A percentile compares a stretch with the other conserved stretches of the same genome.
phyloP scores from a whole-genome alignment of 2,329 filamentous ascomycete genomes.

The Purpureocillium lavendulum region DNA sequence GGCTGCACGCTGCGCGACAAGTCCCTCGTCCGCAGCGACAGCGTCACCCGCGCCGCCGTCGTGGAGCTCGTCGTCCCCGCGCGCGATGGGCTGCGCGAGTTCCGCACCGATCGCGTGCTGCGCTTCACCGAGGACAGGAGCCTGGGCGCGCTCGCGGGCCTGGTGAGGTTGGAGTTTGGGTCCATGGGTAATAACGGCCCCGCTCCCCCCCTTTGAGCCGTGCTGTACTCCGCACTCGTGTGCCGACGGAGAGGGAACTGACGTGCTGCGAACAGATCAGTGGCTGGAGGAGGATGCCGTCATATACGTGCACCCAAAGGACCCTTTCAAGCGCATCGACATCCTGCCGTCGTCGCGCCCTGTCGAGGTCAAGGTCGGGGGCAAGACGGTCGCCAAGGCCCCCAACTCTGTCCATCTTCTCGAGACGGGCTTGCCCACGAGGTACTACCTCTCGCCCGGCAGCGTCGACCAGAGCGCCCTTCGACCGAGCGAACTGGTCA shows the following conservation, averaged over 20 bases:
- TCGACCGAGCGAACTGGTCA: constrained; percentile 40
- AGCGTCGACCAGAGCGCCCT: constrained; percentile 37
- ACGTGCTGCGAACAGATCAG: constrained; percentile 17
- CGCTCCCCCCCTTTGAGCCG: too few relatives aligned
- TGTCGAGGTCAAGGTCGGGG: constrained; percentile 40
- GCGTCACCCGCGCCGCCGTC: constrained; percentile 16
- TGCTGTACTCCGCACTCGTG: neutral
- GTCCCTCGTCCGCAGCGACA: constrained; percentile 15
- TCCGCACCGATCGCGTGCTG: constrained; percentile 23
- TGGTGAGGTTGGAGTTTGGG: constrained; percentile 25
- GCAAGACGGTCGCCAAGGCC: constrained; percentile 37
- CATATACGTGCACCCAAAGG: constrained; percentile 56
- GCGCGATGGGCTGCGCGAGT: constrained; percentile 13
- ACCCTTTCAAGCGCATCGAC: constrained; percentile 59
- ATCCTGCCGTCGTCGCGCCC: constrained; percentile 45
- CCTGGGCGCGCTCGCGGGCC: constrained; percentile 21
- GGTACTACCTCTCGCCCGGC: constrained; percentile 51
- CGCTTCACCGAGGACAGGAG: constrained; percentile 29
- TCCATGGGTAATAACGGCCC: constrained; percentile 19
- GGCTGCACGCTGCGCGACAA: constrained; percentile 19
- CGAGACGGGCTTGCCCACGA: constrained; percentile 50
- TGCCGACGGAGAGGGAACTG: neutral
- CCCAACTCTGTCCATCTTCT: constrained; percentile 42
- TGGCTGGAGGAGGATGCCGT: constrained; percentile 49
- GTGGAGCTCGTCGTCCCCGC: constrained; percentile 21